These are phyloP conservation scores for Neonectria punicea DNA, from an alignment of 2,329 filamentous ascomycete genomes.

Conservation along the genomic window DNA sequence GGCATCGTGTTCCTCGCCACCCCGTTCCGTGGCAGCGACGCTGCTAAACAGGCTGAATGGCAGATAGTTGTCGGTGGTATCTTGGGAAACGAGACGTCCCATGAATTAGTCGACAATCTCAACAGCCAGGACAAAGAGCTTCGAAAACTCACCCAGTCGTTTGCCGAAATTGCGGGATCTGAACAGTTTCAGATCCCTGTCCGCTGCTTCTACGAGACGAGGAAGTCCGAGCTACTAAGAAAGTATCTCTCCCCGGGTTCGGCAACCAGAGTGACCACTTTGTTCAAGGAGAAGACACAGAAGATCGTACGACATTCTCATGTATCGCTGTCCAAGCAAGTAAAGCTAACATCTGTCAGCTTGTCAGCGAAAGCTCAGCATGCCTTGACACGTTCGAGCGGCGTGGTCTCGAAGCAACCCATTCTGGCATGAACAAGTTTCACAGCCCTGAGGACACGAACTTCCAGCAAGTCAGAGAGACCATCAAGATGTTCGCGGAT, in stretches of 20 bases:
- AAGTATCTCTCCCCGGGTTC: background rate
- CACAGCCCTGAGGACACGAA: background rate
- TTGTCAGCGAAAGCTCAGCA: background rate
- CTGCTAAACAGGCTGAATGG: background rate
- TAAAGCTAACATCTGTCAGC: background rate
- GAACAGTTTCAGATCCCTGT: conserved; percentile 3
- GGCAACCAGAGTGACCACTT: background rate
- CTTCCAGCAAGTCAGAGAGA: conserved; percentile 1
- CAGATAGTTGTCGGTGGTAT: background rate
- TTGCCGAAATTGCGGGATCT: background rate
- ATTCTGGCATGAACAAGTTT: conserved; percentile 16
- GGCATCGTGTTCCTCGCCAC: conserved; percentile 14
- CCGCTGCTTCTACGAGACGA: conserved; percentile 12
- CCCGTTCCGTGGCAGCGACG: conserved; percentile 12
- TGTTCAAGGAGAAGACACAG: background rate
- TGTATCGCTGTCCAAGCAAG: no score
- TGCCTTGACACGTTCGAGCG: background rate
- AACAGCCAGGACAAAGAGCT: background rate
- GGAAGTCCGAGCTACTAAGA: conserved; percentile 1
- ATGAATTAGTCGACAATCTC: conserved; percentile 3
- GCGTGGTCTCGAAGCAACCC: background rate
- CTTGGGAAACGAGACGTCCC: background rate
- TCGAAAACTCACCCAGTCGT: background rate
- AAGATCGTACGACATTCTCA: background rate
- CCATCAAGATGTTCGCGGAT: background rate